Base-by-base conservation (phyloP, 805 yeast species). In the Candida chilensis region DNA sequence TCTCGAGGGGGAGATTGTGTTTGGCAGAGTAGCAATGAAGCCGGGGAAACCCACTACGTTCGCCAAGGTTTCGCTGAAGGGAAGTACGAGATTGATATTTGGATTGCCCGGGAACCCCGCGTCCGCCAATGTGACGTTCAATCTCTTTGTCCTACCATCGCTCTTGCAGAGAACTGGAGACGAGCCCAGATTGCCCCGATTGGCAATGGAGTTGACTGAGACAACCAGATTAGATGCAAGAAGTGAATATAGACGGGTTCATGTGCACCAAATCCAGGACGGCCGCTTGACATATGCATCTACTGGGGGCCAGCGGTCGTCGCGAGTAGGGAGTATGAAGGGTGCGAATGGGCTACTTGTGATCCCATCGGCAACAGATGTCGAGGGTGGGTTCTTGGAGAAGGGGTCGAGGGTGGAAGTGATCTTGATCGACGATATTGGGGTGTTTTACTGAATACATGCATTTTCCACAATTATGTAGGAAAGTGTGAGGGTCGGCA, bases 41-140 rank as follows among this genome's bases (percentile, higher is more conserved):
- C 78, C 78, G 1, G 78, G 78, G 0, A 71, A 71, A 37, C 78
- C 78, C 3, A 64, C 74, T 2, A 71, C 78, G 1, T 71, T 69
- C 52, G 77, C 75, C 0, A 67, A 74, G 0, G 33, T 58, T 8
- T 39, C 34, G 10, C 5, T 22, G 8, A 32, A 36, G 7, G 42
- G 42, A 2, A 27, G 15, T 4, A 42, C 24, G 5, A 63, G 52
- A 31, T 42, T 53, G 3, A 54, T 71, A 1, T 65, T 71, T 47
- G 74, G 70, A 0, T 50, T 71, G 3, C 78, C 78, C 1, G 78
- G 78, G 2, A 71, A 71, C 36, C 78, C 78, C 6, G 76, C 72
- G 0, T 67, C 75, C 4, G 72, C 72, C 2, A 48, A 58, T 4
- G 76, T 69, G 1, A 64, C 73, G 27, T 50, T 58, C 30, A 52